Percentiles rank a stretch among this genome's conserved stretches.
These are phyloP conservation scores for Hypoxylon sp. DNA, from an alignment of 2,329 filamentous ascomycete genomes.

Conservation along the genomic window DNA sequence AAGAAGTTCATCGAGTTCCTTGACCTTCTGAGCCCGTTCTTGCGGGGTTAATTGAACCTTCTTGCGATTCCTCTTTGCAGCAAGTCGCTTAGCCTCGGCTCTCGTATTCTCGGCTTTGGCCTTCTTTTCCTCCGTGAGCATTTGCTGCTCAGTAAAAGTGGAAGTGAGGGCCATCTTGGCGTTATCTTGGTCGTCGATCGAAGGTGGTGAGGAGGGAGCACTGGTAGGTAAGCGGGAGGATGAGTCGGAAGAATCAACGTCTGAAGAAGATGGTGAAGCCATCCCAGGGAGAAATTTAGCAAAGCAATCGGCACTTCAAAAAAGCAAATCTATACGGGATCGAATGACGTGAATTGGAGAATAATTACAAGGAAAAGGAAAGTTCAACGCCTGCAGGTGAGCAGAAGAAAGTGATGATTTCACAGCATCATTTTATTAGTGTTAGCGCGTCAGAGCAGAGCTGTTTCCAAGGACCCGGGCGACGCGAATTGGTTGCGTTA, in stretches of 20 bases:
- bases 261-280: conserved; percentile 39
- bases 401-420: conserved; percentile 47
- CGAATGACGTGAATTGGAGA: conserved; percentile 1
- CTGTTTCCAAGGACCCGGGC: conserved; percentile 24
- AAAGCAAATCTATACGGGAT: conserved; percentile 19
- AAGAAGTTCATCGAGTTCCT: conserved; percentile 70
- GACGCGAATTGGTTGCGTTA: conserved; percentile 50
- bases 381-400: conserved; percentile 1
- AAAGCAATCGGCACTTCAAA: conserved; percentile 1
- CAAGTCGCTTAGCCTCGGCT: conserved; percentile 59
- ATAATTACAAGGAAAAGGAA: conserved; percentile 15
- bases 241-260: conserved; percentile 34
- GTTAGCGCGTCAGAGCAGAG: conserved; percentile 49
- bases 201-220: conserved; percentile 45
- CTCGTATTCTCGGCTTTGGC: conserved; percentile 62
- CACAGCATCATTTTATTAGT: conserved; percentile 36
- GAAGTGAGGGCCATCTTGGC: conserved; percentile 46
- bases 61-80: conserved; percentile 56
- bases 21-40: conserved; percentile 69
- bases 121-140: conserved; percentile 61
- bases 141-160: conserved; percentile 50
- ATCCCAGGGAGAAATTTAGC: conserved; percentile 27
- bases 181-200: conserved; percentile 21
- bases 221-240: conserved; percentile 42
- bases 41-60: conserved; percentile 63